Evolutionary conservation across 2,329 filamentous ascomycete species (phyloP), one percentile per base, ranked within the genome.

Genomic region (Colletotrichum orchidophilum): DNA sequence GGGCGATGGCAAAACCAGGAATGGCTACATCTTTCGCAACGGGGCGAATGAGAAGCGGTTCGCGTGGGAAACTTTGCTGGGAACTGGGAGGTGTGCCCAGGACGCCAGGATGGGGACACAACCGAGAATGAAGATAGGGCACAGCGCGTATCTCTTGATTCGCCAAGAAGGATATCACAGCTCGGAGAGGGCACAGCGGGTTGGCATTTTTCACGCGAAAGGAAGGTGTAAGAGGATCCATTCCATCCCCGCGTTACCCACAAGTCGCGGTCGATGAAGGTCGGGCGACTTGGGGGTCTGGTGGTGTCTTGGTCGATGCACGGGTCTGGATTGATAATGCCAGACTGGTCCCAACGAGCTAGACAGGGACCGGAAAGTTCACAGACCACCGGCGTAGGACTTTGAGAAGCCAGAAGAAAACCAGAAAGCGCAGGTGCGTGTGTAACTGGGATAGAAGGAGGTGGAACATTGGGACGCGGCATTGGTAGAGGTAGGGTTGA

Each of bases 171-270:
- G 35, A n/a, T 49, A 54, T 26, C 64, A 49, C 5, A 63, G 53
- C 58, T 69, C n/a, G 33, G 66, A 58, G 50, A 54, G 13, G 64
- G 64, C 42, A 71, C 52, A 63, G 42, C 53, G 26, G 26, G 21
- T 63, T 63, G 64, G 58, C 64, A 63, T 71, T 53, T 63, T 71
- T 60, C 52, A 71, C 69, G 59, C 64, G 69, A 69, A 71, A 71
- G 69, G 69, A 71, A 63, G 69, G 69, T 69, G 69, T 60, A 69
- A 68, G 59, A 71, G 58, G 42, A 69, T 68, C 59, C 65, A 71
- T 69, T 69, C 42, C 53, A 60, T 63, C 69, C 58, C 58, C 59
- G 69, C 69, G 69, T 63, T 63, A 69, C 46, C 69, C 58, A 71
- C 59, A 46, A 55, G 42, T 68, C 69, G 53, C 58, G 21, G 46